These are phyloP conservation scores for Achaetomium macrosporum DNA, from an alignment of 2,329 filamentous ascomycete genomes.

Conservation along the genomic window DNA sequence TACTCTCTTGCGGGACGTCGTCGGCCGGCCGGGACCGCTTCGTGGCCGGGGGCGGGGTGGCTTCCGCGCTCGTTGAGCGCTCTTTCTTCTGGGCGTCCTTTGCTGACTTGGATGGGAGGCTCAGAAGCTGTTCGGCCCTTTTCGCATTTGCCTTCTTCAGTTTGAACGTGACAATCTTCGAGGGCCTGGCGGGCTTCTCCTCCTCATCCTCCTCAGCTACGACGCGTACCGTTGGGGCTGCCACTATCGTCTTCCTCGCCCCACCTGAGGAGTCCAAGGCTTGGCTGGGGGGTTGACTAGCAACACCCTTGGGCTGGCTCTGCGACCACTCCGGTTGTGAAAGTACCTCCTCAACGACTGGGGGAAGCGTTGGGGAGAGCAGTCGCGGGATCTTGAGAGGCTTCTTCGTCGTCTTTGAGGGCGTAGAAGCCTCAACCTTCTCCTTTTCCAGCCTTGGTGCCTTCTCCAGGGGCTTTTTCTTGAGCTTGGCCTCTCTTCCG, in stretches of 20 bases:
- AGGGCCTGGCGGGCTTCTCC: conserved; percentile 18
- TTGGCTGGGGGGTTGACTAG: conserved; percentile 22
- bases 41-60: conserved; percentile 36
- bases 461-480: conserved; percentile 28
- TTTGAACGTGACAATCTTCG: conserved; percentile 40
- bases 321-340: conserved; percentile 28
- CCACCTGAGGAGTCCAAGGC: conserved; percentile 30
- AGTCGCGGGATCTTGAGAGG: conserved; percentile 41
- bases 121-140: conserved; percentile 42
- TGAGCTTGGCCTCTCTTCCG: conserved; percentile 29
- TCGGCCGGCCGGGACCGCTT: conserved; percentile 43
- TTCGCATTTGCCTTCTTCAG: conserved; percentile 44
- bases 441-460: conserved; percentile 25
- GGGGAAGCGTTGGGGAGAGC: conserved; percentile 51
- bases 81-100: conserved; percentile 37
- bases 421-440: conserved; percentile 27
- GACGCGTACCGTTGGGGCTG: conserved; percentile 26
- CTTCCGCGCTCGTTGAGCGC: conserved; percentile 39
- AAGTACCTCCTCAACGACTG: conserved; percentile 44
- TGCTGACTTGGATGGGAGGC: conserved; percentile 37
- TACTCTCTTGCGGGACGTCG: conserved; percentile 33
- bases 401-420: conserved; percentile 34
- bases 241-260: conserved; percentile 33
- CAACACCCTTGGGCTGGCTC: conserved; percentile 24
- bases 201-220: conserved; percentile 27